These are phyloP conservation scores for Nymphaea thermarum DNA, from an alignment of 164 flowering plant species.

Conservation along the genomic window DNA sequence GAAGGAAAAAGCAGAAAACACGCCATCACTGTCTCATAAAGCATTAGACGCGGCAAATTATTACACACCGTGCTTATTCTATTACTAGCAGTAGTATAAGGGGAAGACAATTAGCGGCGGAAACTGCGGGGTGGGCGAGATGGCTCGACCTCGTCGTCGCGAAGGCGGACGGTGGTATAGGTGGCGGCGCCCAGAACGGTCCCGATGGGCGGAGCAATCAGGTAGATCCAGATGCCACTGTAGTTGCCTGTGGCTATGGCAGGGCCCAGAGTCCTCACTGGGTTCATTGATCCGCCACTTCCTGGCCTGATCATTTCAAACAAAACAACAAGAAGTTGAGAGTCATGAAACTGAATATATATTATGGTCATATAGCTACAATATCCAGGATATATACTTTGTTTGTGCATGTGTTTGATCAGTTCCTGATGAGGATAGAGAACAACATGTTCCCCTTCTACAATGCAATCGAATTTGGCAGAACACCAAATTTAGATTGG, in stretches of 20 bases:
- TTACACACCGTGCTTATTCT: too few relatives aligned
- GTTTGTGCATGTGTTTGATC: too few relatives aligned
- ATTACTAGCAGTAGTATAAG: too few relatives aligned
- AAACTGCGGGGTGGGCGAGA: conserved; percentile 58
- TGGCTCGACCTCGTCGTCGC: conserved; percentile 29
- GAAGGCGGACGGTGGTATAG: conserved; percentile 55
- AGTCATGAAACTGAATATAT: too few relatives aligned
- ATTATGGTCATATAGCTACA: too few relatives aligned
- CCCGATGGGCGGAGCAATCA: conserved; percentile 76
- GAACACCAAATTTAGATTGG: too few relatives aligned
- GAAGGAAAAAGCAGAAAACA: background rate
- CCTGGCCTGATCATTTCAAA: conserved; percentile 3
- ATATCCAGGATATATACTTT: too few relatives aligned
- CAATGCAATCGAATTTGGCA: too few relatives aligned
- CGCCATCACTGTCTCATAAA: background rate
- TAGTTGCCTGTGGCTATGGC: conserved; percentile 85
- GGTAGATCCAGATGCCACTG: conserved; percentile 47
- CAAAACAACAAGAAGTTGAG: too few relatives aligned
- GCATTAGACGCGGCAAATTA: background rate
- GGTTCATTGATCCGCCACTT: conserved; percentile 64
- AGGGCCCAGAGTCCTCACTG: conserved; percentile 76
- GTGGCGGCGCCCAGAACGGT: conserved; percentile 55
- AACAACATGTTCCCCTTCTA: too few relatives aligned
- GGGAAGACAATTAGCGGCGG: conserved; percentile 35
- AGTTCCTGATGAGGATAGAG: too few relatives aligned